These are phyloP conservation scores for Phytomonas sp. DNA, from an alignment of 208 protist genomes.

Conservation along the genomic window DNA sequence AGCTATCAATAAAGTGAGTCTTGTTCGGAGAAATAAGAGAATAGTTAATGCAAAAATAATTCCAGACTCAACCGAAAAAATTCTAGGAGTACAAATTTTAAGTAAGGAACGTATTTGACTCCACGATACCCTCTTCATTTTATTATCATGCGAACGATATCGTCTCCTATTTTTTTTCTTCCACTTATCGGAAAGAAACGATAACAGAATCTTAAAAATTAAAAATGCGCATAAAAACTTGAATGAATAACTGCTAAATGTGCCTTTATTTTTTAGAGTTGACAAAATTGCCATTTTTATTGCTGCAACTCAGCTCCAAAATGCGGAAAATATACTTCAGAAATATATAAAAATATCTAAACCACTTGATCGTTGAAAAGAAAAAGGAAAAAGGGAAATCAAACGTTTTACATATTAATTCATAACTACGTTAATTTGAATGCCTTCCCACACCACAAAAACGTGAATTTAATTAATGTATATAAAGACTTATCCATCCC, in stretches of 20 bases:
- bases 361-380: not conserved
- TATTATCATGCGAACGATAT: not conserved
- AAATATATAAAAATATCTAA: not conserved
- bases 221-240: not conserved
- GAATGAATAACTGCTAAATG: not conserved
- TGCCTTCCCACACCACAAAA: not conserved
- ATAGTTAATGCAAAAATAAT: not conserved
- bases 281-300: not conserved
- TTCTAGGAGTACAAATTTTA: not conserved
- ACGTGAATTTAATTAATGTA: not conserved
- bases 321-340: not conserved
- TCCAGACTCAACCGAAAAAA: not conserved
- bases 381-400: not conserved
- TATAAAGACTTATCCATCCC: not conserved
- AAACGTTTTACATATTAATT: not conserved
- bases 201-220: not conserved
- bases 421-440: not conserved
- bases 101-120: not conserved
- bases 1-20: constrained; percentile 57
- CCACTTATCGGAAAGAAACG: not conserved
- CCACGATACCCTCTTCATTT: not conserved
- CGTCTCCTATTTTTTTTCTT: not conserved
- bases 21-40: constrained; percentile 52
- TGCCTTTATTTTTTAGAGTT: not conserved
- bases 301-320: not conserved